Conservation (phyloP, 768 basidiomycete species). For the Pisolithus albus region DNA sequence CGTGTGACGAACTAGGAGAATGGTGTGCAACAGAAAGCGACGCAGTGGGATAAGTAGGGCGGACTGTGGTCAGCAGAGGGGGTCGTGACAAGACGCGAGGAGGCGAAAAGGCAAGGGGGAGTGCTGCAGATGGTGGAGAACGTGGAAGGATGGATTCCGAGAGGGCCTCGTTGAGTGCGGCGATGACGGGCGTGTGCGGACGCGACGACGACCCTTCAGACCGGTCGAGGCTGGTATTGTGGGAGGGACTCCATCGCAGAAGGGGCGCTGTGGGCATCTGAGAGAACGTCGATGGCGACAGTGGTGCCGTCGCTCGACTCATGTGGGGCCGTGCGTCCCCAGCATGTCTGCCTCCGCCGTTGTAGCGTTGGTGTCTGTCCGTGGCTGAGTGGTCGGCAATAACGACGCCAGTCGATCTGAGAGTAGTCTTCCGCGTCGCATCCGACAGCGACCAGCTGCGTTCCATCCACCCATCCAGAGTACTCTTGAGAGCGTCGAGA, state of each 20-base stretch:
- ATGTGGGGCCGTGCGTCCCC: not conserved
- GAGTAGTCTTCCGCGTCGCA: conserved; percentile 5
- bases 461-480: conserved; percentile 6
- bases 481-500: not conserved
- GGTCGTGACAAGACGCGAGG: conserved; percentile 36
- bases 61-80: conserved; percentile 47
- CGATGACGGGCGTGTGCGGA: conserved; percentile 35
- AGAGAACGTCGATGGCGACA: conserved; percentile 6
- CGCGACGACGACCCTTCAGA: conserved; percentile 2
- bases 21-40: conserved; percentile 40
- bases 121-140: conserved; percentile 38
- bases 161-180: conserved; percentile 41
- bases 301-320: conserved; percentile 9
- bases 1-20: conserved; percentile 14
- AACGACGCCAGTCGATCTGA: conserved; percentile 2
- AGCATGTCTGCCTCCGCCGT: not conserved
- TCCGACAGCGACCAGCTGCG: conserved; percentile 8
- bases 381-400: not conserved
- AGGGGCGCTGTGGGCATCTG: conserved; percentile 9
- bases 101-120: conserved; percentile 31
- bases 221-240: not conserved
- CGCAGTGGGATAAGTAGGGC: conserved; percentile 57
- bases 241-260: conserved; percentile 8
- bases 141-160: conserved; percentile 34
- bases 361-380: not conserved